Percentiles rank a stretch among this genome's conserved stretches.
Evolutionary conservation across 1,284 basidiomycete genomes (phyloP).

Genomic region (Naganishia cerealis): DNA sequence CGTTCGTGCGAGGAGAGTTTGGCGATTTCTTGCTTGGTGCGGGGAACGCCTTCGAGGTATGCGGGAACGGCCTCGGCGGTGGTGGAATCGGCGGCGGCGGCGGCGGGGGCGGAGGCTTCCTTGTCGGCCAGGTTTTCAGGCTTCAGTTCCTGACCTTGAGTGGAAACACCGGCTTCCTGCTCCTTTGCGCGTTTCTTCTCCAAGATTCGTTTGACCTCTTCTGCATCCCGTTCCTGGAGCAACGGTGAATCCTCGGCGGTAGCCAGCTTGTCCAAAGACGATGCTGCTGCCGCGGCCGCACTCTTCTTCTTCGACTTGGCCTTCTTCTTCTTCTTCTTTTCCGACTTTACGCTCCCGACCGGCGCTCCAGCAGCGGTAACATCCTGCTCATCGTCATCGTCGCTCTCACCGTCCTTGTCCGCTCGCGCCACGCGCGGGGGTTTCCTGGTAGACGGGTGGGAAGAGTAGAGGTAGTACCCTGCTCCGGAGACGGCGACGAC

Average conservation of each 20-base stretch:
- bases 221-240: conserved; percentile 64
- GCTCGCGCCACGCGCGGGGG: conserved; percentile 17
- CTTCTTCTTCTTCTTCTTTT: conserved; percentile 62
- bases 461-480: conserved; percentile 65
- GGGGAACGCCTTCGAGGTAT: conserved; percentile 32
- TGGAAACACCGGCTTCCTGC: conserved; percentile 25
- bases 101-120: not conserved
- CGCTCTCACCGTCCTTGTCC: conserved; percentile 18
- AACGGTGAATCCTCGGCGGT: conserved; percentile 61
- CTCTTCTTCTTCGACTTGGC: conserved; percentile 49
- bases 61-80: conserved; percentile 6
- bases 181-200: conserved; percentile 28
- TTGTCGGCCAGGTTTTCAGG: conserved; percentile 9
- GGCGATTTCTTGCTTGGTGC: conserved; percentile 33
- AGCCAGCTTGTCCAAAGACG: conserved; percentile 34
- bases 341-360: conserved; percentile 28
- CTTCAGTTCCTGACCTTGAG: conserved; percentile 10
- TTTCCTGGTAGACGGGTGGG: conserved; percentile 16
- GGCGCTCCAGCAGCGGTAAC: conserved; percentile 57
- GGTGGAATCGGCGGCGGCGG: not conserved
- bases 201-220: conserved; percentile 50
- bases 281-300: conserved; percentile 43
- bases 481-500: conserved; percentile 73
- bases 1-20: conserved; percentile 62
- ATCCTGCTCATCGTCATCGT: conserved; percentile 55